Evolutionary conservation across 495 filamentous ascomycete genomes (phyloP), one percentile per base, ranked within the genome.

Genomic region (Hypoxylon cercidicola): DNA sequence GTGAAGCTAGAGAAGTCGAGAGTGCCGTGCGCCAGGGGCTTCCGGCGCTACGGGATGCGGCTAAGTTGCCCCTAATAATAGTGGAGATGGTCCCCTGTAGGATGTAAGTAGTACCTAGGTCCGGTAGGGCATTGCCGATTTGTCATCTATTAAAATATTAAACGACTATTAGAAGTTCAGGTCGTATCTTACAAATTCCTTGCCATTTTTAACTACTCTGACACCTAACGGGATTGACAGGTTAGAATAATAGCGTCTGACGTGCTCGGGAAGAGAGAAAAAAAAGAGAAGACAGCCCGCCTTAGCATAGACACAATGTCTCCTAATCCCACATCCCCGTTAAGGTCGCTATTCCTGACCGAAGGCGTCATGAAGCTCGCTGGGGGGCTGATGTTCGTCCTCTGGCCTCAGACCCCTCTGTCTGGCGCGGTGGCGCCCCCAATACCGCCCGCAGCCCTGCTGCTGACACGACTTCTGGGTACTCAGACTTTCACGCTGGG

Each of bases 401-500:
- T 66, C 37, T 66, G 51, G 3, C 63, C 63, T 5, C 51, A 57
- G 20, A 61, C 63, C 3, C 63, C 63, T 6, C 30, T 66, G 7
- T 28, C 57, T 3, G 57, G 45, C 16, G 63, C 62, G 20, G 62
- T 66, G n/a, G 55, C 43, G 12, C 55, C 35, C 1, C 44, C 55
- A 0, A 55, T 60, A 4, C 57, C 63, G 11, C 20, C 56, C 3
- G 35, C 56, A 25, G 46, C 63, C 12, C 63, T 56, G 16, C 40
- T 66, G 4, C 12, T 66, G 15, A 57, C 56, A 0, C 63, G 63
- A 13, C 63, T 66, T 3, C 25, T 66, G 13, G 63, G 63, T 23
- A 66, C 63, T 1, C 63, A 66, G 41, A 66, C 63, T 2, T 53
- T 66, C 12, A 66, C 63, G 9, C 39, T 66, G 11, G 63, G 57